A percentile compares a stretch with the other conserved stretches of the same genome.
phyloP scores from a whole-genome alignment of 768 basidiomycete species.

The Pulveroboletus sp. region DNA sequence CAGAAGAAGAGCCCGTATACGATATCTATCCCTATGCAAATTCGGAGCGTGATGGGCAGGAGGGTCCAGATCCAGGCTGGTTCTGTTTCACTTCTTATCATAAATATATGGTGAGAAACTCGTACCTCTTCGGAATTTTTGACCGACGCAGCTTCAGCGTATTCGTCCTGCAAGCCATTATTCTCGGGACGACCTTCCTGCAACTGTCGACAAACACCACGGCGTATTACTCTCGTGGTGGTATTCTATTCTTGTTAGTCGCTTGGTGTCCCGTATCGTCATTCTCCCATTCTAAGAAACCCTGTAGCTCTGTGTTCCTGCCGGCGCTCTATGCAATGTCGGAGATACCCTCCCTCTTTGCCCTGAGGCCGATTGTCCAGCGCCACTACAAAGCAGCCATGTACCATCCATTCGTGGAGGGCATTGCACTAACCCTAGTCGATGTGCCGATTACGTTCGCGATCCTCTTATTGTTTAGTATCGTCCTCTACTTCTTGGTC shows the following conservation, averaged over 20 bases:
- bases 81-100: constrained; percentile 33
- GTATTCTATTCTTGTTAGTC: constrained; percentile 77
- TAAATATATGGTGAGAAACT: constrained; percentile 24
- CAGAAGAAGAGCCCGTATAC: constrained; percentile 46
- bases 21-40: constrained; percentile 47
- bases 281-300: not conserved
- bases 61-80: constrained; percentile 46
- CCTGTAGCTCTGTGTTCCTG: constrained; percentile 52
- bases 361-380: constrained; percentile 43
- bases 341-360: constrained; percentile 50
- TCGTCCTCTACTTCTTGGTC: constrained; percentile 60
- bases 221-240: constrained; percentile 59
- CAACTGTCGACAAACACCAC: constrained; percentile 38
- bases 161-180: constrained; percentile 29
- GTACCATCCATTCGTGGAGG: constrained; percentile 50
- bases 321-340: constrained; percentile 59
- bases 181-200: constrained; percentile 45
- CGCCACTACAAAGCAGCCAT: constrained; percentile 45
- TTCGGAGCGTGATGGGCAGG: constrained; percentile 44
- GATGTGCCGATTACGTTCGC: constrained; percentile 43
- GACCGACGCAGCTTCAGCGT: constrained; percentile 34
- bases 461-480: constrained; percentile 33
- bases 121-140: not conserved
- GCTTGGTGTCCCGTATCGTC: not conserved
- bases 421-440: constrained; percentile 44